phyloP scores from a whole-genome alignment of 2,329 filamentous ascomycete species.

The Colletotrichum sojae region DNA sequence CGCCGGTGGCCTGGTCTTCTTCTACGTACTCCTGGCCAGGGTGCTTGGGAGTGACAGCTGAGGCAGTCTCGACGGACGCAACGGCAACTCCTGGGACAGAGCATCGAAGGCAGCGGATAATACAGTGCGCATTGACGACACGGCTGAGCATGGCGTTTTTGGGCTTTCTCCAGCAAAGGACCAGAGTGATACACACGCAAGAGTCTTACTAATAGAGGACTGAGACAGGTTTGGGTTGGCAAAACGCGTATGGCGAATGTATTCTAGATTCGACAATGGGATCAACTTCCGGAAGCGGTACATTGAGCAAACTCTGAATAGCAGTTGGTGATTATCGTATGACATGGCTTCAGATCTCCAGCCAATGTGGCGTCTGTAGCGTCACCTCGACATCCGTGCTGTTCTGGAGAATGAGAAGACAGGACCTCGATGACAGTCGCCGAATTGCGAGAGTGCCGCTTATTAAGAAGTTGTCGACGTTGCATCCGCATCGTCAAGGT shows the following conservation, averaged over 20 bases:
- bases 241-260: conserved; percentile 32
- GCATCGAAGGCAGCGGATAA: conserved; percentile 6
- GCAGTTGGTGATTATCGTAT: neutral
- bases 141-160: conserved; percentile 41
- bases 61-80: neutral
- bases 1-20: conserved; percentile 77
- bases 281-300: conserved; percentile 4
- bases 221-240: conserved; percentile 28
- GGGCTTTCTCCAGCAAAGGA: conserved; percentile 32
- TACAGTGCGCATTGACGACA: conserved; percentile 30
- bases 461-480: neutral
- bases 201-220: conserved; percentile 36
- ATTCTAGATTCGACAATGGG: conserved; percentile 25
- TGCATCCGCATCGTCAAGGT: neutral
- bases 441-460: neutral
- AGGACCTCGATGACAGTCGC: neutral
- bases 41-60: conserved; percentile 69
- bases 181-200: conserved; percentile 29
- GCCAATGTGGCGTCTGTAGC: neutral
- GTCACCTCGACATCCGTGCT: neutral
- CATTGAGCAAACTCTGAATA: neutral
- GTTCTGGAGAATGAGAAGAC: too few species aligned
- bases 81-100: conserved; percentile 3
- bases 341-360: neutral
- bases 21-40: conserved; percentile 87